Base-by-base conservation (phyloP, 202 grass and related monocot genomes). In the Digitaria exilis region DNA sequence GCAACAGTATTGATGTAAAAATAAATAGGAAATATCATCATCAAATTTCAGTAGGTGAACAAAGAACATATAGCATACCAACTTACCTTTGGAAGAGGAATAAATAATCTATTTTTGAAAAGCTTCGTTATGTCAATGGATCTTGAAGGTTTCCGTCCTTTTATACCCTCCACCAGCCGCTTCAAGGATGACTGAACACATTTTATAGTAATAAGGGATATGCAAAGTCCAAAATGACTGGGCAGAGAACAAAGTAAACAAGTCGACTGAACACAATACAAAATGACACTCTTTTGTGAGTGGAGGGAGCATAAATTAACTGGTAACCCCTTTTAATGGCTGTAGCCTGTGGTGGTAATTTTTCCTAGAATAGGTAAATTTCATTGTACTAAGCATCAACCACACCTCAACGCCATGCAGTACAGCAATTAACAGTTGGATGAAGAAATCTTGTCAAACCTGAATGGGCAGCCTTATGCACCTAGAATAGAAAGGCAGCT, bases 61-160 rank as follows among this genome's bases (percentile, higher is more conserved):
- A 37, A 58, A 73, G 39, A 51, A 84, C 9, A 26, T 75, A 81
- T 60, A 81, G 56, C 30, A 84, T 86, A 30, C 28, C 43, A 76
- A 6, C 62, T 43, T 87, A 98, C 92, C 85, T 98, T 89, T 80
- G 96, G 96, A 88, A 88, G 79, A 78, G 93, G 92, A 84, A 98
- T 79, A 90, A 85, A 91, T 10, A 95, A 51, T 76, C 48, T 80
- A 80, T 98, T 98, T 78, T 83, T 86, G 68, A 95, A 98, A 55
- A 95, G 87, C 76, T 91, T 93, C 21, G 62, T 62, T 85, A 97
- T 88, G 26, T 87, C 85, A 87, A 70, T 87, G 10, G 83, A 71
- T 45, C 85, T 98, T 78, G 89, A 70, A 73, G 87, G 51, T 67
- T 90, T 93, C 75, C 5, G 72, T 54, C 56, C 92, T 85, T 60